Conservation (phyloP, 202 grass and related monocot species). For the Alloteropsis angusta region DNA sequence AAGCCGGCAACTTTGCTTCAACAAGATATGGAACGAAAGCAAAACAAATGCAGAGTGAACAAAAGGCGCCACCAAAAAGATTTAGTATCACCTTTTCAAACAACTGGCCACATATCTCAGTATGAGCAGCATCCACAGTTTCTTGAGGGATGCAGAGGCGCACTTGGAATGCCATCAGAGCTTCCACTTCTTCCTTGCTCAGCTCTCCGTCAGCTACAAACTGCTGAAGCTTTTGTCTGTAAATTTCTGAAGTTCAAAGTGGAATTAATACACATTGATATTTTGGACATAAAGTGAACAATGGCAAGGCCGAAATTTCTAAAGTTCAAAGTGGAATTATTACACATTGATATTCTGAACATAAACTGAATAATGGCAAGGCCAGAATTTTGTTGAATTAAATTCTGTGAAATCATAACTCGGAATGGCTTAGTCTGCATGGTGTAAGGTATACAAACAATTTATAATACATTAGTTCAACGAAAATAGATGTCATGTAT, state of each 20-base stretch:
- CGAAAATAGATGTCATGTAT: background rate
- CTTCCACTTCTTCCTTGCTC: slow-evolving; percentile 76
- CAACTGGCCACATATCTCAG: slow-evolving; percentile 78
- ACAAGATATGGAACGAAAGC: background rate
- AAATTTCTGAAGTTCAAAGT: slow-evolving; percentile 71
- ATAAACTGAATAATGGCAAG: no score
- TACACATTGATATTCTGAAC: no score
- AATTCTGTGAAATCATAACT: background rate
- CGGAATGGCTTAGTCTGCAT: background rate
- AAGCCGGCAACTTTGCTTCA: slow-evolving; percentile 11
- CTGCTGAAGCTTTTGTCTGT: slow-evolving; percentile 94
- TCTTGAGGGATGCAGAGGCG: slow-evolving; percentile 89
- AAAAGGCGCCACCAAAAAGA: background rate
- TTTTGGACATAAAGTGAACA: slow-evolving; percentile 13
- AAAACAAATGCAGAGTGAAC: slow-evolving; percentile 4
- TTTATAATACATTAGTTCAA: background rate
- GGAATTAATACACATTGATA: slow-evolving; percentile 19
- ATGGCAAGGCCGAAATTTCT: no score
- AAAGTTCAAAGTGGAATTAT: no score
- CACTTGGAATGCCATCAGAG: slow-evolving; percentile 77
- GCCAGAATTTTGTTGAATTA: background rate
- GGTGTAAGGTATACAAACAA: background rate
- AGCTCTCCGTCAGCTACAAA: slow-evolving; percentile 75
- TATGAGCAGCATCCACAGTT: slow-evolving; percentile 64
- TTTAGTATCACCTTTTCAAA: slow-evolving; percentile 75